A percentile compares a stretch with the other conserved stretches of the same genome.
phyloP scores from a whole-genome alignment of 257 asterid species.

The Cruciata laevipes region DNA sequence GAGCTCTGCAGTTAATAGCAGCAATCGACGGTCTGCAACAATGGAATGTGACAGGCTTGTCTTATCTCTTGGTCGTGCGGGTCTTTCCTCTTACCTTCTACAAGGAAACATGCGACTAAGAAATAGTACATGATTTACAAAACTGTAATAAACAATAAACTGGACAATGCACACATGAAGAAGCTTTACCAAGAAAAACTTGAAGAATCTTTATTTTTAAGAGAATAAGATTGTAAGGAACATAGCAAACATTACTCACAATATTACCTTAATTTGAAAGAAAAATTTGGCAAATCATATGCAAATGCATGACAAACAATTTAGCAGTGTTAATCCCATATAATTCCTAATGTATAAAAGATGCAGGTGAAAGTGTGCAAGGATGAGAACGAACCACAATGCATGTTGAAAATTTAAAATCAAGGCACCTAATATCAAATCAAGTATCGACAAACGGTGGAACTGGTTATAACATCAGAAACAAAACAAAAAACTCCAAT shows the following conservation, averaged over 20 bases:
- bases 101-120: slow-evolving; percentile 13
- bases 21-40: background rate
- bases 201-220: background rate
- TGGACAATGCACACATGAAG: background rate
- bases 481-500: background rate
- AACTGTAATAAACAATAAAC: background rate
- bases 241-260: background rate
- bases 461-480: background rate
- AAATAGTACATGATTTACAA: slow-evolving; percentile 1
- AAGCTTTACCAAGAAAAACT: background rate
- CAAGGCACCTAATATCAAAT: background rate
- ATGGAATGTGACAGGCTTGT: background rate
- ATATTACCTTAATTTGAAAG: background rate
- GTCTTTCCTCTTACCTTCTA: slow-evolving; percentile 73
- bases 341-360: background rate
- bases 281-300: background rate
- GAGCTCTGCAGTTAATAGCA: background rate
- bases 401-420: background rate
- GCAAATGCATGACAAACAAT: background rate
- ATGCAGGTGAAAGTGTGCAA: background rate
- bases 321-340: background rate
- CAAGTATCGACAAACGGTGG: background rate
- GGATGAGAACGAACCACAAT: background rate
- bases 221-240: background rate
- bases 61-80: slow-evolving; percentile 63